Conservation (phyloP, 2,329 filamentous ascomycete genomes). For the Epichloe bromicola region DNA sequence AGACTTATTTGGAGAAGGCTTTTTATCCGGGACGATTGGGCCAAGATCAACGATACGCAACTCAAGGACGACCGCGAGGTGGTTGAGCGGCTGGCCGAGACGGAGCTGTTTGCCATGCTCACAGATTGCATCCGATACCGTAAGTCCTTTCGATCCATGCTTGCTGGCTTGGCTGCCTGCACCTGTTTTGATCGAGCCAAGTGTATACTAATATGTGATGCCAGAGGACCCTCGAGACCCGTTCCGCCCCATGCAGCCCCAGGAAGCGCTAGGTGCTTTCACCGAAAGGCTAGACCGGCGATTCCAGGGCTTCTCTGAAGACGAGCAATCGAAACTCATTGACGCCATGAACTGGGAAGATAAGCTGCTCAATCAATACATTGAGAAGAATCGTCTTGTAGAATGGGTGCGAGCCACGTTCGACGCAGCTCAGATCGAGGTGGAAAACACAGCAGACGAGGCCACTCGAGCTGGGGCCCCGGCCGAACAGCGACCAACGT, state of each 20-base stretch:
- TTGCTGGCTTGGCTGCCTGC: neutral
- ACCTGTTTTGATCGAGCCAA: neutral
- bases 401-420: conserved; percentile 45
- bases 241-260: conserved; percentile 35
- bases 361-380: conserved; percentile 45
- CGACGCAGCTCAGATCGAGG: conserved; percentile 23
- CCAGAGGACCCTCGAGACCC: conserved; percentile 29
- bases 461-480: conserved; percentile 11
- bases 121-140: conserved; percentile 50
- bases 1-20: conserved; percentile 75
- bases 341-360: conserved; percentile 66
- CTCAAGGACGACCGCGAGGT: conserved; percentile 60
- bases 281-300: conserved; percentile 48
- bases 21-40: conserved; percentile 77
- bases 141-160: conserved; percentile 28
- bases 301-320: conserved; percentile 45
- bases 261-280: conserved; percentile 45
- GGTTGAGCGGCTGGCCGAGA: conserved; percentile 47
- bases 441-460: conserved; percentile 21
- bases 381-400: conserved; percentile 56
- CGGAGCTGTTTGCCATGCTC: conserved; percentile 56
- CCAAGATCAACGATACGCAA: conserved; percentile 61
- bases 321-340: conserved; percentile 52
- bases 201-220: conserved; percentile 16
- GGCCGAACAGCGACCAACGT: neutral